Base-by-base conservation (phyloP, 2,329 filamentous ascomycete species). In the Fusarium goolgardi region DNA sequence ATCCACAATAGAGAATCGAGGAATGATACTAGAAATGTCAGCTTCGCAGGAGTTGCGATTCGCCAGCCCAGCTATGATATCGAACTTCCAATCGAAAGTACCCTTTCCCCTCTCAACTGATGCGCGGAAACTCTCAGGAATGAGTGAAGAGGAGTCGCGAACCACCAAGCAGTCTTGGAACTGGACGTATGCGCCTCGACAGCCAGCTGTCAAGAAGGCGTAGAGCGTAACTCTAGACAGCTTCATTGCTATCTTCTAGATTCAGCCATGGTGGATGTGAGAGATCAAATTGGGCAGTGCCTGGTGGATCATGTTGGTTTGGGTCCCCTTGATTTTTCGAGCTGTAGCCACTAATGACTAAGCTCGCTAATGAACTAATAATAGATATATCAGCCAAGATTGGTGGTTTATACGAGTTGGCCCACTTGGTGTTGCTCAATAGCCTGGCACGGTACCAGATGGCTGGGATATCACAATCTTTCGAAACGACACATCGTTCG, bases 151-250 rank as follows among this genome's bases (percentile, higher is more conserved):
- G 11, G 54, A 18, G 4, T 41, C n/a, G 1, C 16, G 7, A 2
- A 11, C 20, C 3, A 65, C 40, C 4, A 32, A 39, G 5, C 65
- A 68, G 15, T 69, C 47, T n/a, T 50, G 65, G 0, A 65, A 68
- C 45, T 65, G 65, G 12, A 68, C 46, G 35, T 57, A 54, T 25
- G 65, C 65, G n/a, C 46, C 60, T 25, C 55, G 59, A 21, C 41
- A 55, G 20, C 49, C 40, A 4, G 40, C 49, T 41, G 41, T n/a
- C 41, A 61, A 46, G 41, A 56, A 6, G 13, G 39, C 11, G 18
- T 32, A 31, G 11, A 34, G 27, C n/a, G 40, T 43, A 25, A 45
- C 29, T 35, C 39, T 50, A 44, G 54, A 41, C 43, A 69, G 60
- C 65, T 50, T 68, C 53, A 64, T 63, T 35, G 34, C 23, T 58